Conservation (phyloP, 306 rosid genomes). For the Arachis stenosperma region DNA sequence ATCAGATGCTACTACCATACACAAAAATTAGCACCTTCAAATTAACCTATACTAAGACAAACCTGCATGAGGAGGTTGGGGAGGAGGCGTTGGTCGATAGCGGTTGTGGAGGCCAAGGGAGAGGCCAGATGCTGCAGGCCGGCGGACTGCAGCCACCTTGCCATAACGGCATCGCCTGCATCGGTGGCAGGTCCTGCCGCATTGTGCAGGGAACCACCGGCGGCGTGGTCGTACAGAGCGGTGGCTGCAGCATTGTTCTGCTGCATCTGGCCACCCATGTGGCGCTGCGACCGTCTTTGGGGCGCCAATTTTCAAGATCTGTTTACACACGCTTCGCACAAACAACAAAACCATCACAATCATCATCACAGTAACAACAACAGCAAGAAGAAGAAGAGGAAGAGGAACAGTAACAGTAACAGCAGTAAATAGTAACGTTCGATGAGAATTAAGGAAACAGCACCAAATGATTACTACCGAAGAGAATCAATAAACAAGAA, state of each 20-base stretch:
- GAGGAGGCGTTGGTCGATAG: conserved; percentile 78
- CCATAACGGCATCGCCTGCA: conserved; percentile 99
- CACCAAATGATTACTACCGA: too few relatives aligned
- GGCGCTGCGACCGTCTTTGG: conserved; percentile 99
- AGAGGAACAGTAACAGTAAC: conserved; percentile 11
- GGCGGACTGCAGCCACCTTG: conserved; percentile 98
- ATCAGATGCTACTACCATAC: conserved; percentile 18
- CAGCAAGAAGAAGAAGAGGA: not conserved
- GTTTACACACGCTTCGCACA: conserved; percentile 57
- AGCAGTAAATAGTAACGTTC: not conserved
- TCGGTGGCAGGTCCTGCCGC: conserved; percentile 74
- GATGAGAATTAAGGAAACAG: not conserved
- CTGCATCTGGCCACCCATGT: conserved; percentile 99
- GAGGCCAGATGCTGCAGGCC: conserved; percentile 99
- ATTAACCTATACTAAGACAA: not conserved
- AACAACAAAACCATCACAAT: not conserved
- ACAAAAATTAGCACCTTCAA: not conserved
- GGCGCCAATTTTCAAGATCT: conserved; percentile 99
- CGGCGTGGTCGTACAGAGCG: conserved; percentile 76
- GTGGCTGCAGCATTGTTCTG: conserved; percentile 98
- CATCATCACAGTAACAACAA: conserved; percentile 3
- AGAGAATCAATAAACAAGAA: not conserved
- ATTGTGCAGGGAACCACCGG: conserved; percentile 68
- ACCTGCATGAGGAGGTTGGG: conserved; percentile 95
- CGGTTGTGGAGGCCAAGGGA: conserved; percentile 78